Percentiles rank a stretch among this genome's conserved stretches.
Conservation (phyloP, 1,139 yeast genomes). For the Yamadazyma songkhlaensis region DNA sequence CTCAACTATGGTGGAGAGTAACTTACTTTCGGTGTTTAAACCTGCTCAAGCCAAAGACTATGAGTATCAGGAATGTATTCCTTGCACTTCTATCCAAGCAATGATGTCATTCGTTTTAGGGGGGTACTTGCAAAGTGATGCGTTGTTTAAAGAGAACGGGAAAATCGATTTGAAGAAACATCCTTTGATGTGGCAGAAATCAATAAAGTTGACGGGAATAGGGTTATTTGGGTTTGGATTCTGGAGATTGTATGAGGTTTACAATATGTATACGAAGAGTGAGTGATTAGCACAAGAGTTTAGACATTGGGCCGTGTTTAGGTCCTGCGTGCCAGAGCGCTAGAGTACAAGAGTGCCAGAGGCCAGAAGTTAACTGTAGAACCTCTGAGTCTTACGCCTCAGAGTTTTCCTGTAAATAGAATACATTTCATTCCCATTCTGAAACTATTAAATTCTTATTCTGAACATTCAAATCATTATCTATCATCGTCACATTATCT, state of each 20-base stretch:
- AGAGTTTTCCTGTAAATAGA: too few species aligned
- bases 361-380: too few species aligned
- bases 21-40: slow-evolving; percentile 33
- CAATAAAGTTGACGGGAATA: slow-evolving; percentile 32
- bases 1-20: slow-evolving; percentile 15
- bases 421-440: slow-evolving; percentile 50
- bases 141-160: slow-evolving; percentile 35
- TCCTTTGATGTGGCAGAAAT: slow-evolving; percentile 43
- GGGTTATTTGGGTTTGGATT: slow-evolving; percentile 37
- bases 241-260: slow-evolving; percentile 22
- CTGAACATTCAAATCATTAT: slow-evolving; percentile 20
- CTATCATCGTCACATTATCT: slow-evolving; percentile 44
- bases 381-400: too few species aligned
- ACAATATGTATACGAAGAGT: slow-evolving; percentile 1
- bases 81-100: slow-evolving; percentile 42
- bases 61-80: slow-evolving; percentile 25
- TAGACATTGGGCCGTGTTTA: too few species aligned
- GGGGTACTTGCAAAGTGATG: slow-evolving; percentile 26
- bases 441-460: slow-evolving; percentile 35
- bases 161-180: slow-evolving; percentile 31
- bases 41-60: slow-evolving; percentile 1
- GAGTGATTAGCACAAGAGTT: too few species aligned
- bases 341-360: too few species aligned
- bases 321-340: too few species aligned
- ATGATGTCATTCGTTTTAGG: slow-evolving; percentile 35